Percentiles rank a stretch among this genome's conserved stretches.
These are phyloP conservation scores for Globisporangium viniferum DNA, from an alignment of 352 stramenopile species.

Conservation along the genomic window DNA sequence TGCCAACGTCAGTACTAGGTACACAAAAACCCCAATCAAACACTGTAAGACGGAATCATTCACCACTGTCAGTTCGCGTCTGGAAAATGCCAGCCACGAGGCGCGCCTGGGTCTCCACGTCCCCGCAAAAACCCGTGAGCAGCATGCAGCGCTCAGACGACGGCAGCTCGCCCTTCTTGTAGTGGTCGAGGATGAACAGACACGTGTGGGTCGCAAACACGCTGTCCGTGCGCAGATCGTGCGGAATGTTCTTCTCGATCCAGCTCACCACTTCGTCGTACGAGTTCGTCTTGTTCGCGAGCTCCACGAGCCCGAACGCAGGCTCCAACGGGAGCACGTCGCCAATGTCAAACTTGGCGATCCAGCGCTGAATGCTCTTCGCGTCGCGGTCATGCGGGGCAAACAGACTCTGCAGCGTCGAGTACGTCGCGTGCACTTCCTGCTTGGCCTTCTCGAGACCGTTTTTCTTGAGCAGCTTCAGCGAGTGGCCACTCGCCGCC, in stretches of 20 bases:
- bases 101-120: conserved; percentile 54
- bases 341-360: conserved; percentile 55
- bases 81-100: conserved; percentile 71
- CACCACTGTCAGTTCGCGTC: conserved; percentile 53
- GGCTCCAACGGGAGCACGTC: conserved; percentile 54
- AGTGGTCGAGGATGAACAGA: conserved; percentile 56
- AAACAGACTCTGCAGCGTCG: conserved; percentile 52
- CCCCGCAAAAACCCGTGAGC: conserved; percentile 66
- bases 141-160: conserved; percentile 65
- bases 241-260: conserved; percentile 51
- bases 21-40: conserved; percentile 7
- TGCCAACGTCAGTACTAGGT: conserved; percentile 5
- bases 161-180: conserved; percentile 47
- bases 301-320: conserved; percentile 53
- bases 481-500: conserved; percentile 35
- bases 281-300: conserved; percentile 38
- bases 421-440: conserved; percentile 50
- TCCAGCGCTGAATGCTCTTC: conserved; percentile 63
- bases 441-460: conserved; percentile 45
- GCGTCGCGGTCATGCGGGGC: conserved; percentile 46
- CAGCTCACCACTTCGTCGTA: conserved; percentile 55
- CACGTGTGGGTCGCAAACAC: conserved; percentile 65
- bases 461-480: conserved; percentile 44
- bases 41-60: conserved; percentile 15
- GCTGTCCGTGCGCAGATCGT: conserved; percentile 43